A percentile compares a stretch with the other conserved stretches of the same genome.
Conservation (phyloP, 768 basidiomycete species). For the Termitomyces titanicus region DNA sequence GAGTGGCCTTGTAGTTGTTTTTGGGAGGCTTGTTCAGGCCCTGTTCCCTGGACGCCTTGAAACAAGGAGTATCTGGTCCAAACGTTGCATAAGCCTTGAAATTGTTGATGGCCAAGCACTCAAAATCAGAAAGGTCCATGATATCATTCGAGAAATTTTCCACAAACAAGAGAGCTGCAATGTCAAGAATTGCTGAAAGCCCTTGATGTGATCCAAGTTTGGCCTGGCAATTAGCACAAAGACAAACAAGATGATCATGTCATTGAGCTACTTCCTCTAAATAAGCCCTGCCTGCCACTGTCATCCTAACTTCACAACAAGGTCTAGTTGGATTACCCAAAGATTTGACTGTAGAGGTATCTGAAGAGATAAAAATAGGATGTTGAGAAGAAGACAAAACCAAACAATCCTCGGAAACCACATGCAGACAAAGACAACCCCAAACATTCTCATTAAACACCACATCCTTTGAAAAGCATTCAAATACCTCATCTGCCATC, state of each 20-base stretch:
- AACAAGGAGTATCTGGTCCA: not conserved
- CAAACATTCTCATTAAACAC: conserved; percentile 1
- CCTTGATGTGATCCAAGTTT: not conserved
- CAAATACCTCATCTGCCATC: not conserved
- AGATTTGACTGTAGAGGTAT: too few species aligned
- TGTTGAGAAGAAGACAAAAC: too few species aligned
- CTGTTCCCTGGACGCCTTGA: not conserved
- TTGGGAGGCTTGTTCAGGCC: conserved; percentile 15
- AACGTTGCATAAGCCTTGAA: not conserved
- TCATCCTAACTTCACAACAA: too few species aligned
- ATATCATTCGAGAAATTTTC: not conserved
- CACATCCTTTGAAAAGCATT: not conserved
- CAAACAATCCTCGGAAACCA: too few species aligned
- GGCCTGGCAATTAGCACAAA: not conserved
- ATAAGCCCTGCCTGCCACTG: not conserved
- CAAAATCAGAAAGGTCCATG: not conserved
- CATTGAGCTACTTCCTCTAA: not conserved
- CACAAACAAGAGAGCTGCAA: not conserved
- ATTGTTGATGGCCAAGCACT: not conserved
- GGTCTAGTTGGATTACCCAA: too few species aligned
- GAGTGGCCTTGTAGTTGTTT: conserved; percentile 15
- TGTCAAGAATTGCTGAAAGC: not conserved
- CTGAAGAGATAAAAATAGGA: too few species aligned
- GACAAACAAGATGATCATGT: not conserved
- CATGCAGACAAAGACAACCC: too few species aligned